These are phyloP conservation scores for Aleurites moluccanus DNA, from an alignment of 441 rosid species.

Conservation along the genomic window DNA sequence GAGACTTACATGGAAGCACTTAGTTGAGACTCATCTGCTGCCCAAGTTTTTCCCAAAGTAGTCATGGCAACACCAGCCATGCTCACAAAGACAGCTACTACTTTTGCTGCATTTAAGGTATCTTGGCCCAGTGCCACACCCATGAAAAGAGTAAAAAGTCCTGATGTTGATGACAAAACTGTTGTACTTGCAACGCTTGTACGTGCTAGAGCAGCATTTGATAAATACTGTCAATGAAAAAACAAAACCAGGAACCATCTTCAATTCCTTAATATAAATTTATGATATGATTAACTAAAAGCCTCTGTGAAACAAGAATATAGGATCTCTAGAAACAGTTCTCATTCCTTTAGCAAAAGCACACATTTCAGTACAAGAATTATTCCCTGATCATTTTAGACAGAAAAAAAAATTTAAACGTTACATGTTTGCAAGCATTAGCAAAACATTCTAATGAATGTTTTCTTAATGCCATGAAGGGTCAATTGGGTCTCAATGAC, in stretches of 20 bases:
- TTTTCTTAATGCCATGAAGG: neutral
- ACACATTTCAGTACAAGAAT: neutral
- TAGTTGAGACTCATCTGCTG: conserved; percentile 71
- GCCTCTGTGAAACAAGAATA: neutral
- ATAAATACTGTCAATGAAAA: conserved; percentile 60
- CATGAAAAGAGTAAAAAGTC: conserved; percentile 96
- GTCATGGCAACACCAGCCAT: conserved; percentile 99
- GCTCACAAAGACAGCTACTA: conserved; percentile 85
- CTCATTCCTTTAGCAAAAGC: neutral
- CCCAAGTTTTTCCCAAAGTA: conserved; percentile 96
- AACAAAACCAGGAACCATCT: neutral
- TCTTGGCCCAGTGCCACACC: conserved; percentile 92
- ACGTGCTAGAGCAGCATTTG: conserved; percentile 96
- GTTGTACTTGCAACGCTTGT: conserved; percentile 99
- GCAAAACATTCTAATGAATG: neutral
- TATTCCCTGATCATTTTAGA: neutral
- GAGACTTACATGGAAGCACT: conserved; percentile 59
- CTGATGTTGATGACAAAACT: conserved; percentile 92
- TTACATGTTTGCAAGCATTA: neutral
- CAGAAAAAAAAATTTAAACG: too few species aligned
- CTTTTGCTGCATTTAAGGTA: conserved; percentile 71
- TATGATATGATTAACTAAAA: neutral
- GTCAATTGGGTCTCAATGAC: neutral
- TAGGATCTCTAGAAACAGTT: neutral
- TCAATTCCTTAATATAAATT: conserved; percentile 7